These are phyloP conservation scores for Fusarium duplospermum DNA, from an alignment of 2,329 filamentous ascomycete species.

Conservation along the genomic window DNA sequence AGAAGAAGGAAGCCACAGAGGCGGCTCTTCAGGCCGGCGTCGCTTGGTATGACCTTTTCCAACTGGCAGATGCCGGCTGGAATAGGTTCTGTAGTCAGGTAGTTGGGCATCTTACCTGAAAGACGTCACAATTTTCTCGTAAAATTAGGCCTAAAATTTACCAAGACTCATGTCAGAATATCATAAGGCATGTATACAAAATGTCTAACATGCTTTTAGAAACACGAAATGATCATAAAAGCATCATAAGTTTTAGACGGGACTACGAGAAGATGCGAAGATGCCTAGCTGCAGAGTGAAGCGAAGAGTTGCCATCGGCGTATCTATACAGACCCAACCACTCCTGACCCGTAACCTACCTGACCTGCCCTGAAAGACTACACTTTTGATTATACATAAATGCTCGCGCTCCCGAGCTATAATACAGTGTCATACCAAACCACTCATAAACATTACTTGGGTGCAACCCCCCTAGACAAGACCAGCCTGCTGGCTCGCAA, in stretches of 20 bases:
- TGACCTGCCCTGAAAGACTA: constrained; percentile 13
- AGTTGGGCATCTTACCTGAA: neutral
- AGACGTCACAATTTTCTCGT: neutral
- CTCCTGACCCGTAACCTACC: neutral
- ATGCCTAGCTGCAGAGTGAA: neutral
- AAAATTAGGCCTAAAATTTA: neutral
- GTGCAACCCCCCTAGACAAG: constrained; percentile 20
- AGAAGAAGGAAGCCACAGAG: neutral
- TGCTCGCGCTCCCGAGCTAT: constrained; percentile 25
- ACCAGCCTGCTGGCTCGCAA: constrained; percentile 57
- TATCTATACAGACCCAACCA: constrained; percentile 8
- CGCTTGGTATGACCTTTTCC: neutral
- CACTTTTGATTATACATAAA: constrained; percentile 26
- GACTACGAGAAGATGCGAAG: neutral
- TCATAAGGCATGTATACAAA: neutral
- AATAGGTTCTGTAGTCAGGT: neutral
- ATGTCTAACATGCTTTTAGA: neutral
- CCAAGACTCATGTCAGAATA: neutral
- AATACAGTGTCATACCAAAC: constrained; percentile 20
- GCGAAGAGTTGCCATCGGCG: neutral
- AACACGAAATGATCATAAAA: neutral
- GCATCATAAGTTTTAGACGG: neutral
- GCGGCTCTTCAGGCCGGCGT: neutral
- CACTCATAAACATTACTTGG: neutral
- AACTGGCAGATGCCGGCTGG: neutral